Evolutionary conservation across 2,329 filamentous ascomycete species (phyloP).

Genomic region (Gremmenia infestans): DNA sequence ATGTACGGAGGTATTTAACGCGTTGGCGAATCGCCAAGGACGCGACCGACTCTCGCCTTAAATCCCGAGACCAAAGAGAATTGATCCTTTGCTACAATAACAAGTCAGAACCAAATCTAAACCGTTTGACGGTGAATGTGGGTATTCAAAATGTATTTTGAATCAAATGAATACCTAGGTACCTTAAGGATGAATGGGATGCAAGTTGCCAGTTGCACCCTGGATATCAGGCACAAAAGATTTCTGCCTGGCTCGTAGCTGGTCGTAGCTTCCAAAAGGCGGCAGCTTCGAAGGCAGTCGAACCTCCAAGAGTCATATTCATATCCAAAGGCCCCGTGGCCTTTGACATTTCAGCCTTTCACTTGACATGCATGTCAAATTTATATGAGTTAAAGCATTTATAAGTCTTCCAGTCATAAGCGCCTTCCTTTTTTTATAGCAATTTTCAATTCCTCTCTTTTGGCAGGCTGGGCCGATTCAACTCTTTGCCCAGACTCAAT

Average conservation of each 20-base stretch:
- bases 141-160: too few species aligned
- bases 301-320: slow-evolving; percentile 1
- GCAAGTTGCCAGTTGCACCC: too few species aligned
- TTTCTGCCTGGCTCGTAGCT: background rate
- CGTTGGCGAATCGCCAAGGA: too few species aligned
- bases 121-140: too few species aligned
- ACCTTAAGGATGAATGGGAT: too few species aligned
- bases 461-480: background rate
- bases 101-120: too few species aligned
- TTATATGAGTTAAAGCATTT: background rate
- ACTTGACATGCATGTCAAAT: slow-evolving; percentile 13
- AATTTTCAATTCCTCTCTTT: background rate
- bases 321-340: background rate
- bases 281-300: background rate
- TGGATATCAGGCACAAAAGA: background rate
- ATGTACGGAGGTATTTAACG: too few species aligned
- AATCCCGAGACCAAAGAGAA: too few species aligned
- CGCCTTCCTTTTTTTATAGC: background rate
- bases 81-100: too few species aligned
- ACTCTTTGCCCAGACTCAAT: background rate
- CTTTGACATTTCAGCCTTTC: slow-evolving; percentile 16
- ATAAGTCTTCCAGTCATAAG: slow-evolving; percentile 2
- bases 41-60: too few species aligned
- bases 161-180: too few species aligned
- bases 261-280: too few species aligned